Base-by-base conservation (phyloP, 1,284 basidiomycete species). In the Heliocybe sulcata region DNA sequence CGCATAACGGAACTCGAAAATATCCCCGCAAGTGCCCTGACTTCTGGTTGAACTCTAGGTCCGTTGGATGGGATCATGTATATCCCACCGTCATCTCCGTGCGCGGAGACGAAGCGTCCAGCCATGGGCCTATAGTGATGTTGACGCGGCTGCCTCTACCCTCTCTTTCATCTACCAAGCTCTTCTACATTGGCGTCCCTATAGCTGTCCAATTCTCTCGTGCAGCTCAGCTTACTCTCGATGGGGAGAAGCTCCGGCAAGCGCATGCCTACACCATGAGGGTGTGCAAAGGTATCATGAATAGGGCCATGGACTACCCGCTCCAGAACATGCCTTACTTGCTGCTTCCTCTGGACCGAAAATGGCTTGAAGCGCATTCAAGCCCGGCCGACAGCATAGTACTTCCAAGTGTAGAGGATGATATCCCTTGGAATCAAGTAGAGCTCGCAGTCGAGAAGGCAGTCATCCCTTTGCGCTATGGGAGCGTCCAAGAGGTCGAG, bases 101-200 rank as follows among this genome's bases (percentile, higher is more conserved):
- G 9, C 64, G 69, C 10, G 60, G 62, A 45, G 71, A 65, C 26
- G 67, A 70, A 49, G n/a, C 38, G n/a, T 20, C 38, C 8, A 58
- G 65, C 23, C 77, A 82, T 58, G 74, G 75, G 12, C 84, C 87
- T 1, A 70, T 92, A 54, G 62, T 83, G 16, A 63, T 92, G 38
- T 69, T 92, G 38, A 86, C 86, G 8, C 75, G 81, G 31, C 73
- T 76, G 25, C 83, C 87, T 19, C 69, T 91, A 3, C 86, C 88
- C 1, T 61, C 69, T 19, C 63, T 90, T 14, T 63, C 73, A 1
- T 61, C 64, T 27, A 81, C 90, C 67, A 73, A 74, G 29, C 65
- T 91, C 3, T 90, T 83, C 68, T 76, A 77, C 54, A 74, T 75
- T 2, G 80, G 80, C 1, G 60, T 72, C 8, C 67, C 77, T 0